Evolutionary conservation across 2,329 filamentous ascomycete genomes (phyloP).

Genomic region (Fusarium sp.): DNA sequence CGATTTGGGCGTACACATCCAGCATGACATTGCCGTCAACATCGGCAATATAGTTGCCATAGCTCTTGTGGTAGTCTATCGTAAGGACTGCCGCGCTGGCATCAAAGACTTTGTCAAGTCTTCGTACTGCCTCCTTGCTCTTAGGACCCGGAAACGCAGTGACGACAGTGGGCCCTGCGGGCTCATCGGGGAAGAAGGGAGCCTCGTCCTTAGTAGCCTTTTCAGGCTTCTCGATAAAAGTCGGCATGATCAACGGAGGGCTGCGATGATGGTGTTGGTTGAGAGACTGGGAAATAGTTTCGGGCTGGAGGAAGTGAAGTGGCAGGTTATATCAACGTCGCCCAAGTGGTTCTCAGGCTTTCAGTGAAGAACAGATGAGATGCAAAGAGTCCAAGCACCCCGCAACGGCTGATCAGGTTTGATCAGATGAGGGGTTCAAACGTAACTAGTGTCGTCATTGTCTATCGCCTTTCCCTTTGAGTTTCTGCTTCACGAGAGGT

Average conservation of each 20-base stretch:
- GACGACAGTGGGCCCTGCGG: neutral
- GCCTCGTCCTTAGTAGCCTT: neutral
- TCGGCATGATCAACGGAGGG: neutral
- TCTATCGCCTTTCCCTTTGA: neutral
- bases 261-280: no score
- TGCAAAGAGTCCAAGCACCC: neutral
- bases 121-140: neutral
- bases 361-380: neutral
- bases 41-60: conserved; percentile 16
- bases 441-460: neutral
- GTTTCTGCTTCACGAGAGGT: neutral
- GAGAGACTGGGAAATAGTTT: no score
- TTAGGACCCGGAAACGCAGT: neutral
- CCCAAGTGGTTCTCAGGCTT: neutral
- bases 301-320: neutral
- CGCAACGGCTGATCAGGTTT: neutral
- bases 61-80: conserved; percentile 10
- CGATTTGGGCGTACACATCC: conserved; percentile 82
- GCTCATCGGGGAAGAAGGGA: neutral
- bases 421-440: neutral
- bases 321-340: neutral
- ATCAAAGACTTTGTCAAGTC: neutral
- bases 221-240: neutral
- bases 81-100: neutral
- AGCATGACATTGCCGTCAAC: conserved; percentile 19